Percentiles rank a stretch among this genome's conserved stretches.
Conservation (phyloP, 2,329 filamentous ascomycete species). For the Neonectria coccinea region DNA sequence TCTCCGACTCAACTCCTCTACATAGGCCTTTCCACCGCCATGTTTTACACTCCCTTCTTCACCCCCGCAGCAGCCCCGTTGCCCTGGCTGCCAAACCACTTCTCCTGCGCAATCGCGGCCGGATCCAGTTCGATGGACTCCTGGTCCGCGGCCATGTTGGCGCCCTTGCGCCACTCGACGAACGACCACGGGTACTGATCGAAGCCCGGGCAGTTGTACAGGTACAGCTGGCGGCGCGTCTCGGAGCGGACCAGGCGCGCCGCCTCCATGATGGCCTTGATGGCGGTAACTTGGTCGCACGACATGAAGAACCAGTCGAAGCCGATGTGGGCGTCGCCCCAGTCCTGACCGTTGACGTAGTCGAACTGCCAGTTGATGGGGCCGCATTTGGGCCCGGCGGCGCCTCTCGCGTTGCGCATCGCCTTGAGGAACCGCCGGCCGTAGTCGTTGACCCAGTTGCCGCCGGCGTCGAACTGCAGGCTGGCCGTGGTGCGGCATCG, state of each 20-base stretch:
- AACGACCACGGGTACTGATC: constrained; percentile 19
- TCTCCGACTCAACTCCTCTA: background rate
- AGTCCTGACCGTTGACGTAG: constrained; percentile 33
- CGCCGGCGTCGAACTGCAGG: constrained; percentile 29
- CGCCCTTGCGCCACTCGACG: background rate
- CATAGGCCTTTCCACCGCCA: no score
- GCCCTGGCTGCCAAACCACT: background rate
- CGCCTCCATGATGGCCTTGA: constrained; percentile 19
- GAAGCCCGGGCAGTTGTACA: constrained; percentile 28
- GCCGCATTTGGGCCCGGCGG: background rate
- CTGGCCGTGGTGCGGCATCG: constrained; percentile 22
- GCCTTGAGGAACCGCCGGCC: background rate
- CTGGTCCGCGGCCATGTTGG: background rate
- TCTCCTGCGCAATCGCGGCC: background rate
- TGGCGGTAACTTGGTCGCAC: constrained; percentile 12
- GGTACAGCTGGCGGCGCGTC: constrained; percentile 15
- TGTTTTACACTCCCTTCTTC: background rate
- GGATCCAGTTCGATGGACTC: background rate
- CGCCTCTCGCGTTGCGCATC: background rate
- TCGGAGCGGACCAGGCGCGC: background rate
- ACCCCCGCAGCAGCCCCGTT: no score
- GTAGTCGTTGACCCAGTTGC: constrained; percentile 27
- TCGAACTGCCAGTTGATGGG: constrained; percentile 25
- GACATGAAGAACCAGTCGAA: constrained; percentile 21
- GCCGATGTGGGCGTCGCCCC: constrained; percentile 30